Conservation (phyloP, 78 protist genomes). For the Guillardia theta region DNA sequence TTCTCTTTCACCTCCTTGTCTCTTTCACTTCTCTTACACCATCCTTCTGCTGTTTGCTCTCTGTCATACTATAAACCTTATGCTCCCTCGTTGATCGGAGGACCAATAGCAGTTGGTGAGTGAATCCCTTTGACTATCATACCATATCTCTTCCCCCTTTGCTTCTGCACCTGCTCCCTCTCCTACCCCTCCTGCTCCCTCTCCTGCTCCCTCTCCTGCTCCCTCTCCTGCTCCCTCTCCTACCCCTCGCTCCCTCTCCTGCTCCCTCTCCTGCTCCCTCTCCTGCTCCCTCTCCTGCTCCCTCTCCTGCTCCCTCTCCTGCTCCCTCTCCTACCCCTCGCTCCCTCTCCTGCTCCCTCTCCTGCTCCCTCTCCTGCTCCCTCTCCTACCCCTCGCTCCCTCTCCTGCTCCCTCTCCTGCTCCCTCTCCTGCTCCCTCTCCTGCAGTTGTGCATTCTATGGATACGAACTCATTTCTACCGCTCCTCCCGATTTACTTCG, state of each 20-base stretch:
- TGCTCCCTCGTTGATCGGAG: too few species aligned
- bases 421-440: too few species aligned
- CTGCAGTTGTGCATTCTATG: too few species aligned
- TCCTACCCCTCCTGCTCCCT: not conserved
- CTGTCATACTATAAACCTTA: too few species aligned
- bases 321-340: not conserved
- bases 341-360: not conserved
- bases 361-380: not conserved
- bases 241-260: not conserved
- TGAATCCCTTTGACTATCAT: too few species aligned
- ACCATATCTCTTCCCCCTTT: too few species aligned
- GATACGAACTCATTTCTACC: too few species aligned
- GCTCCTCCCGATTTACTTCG: too few species aligned
- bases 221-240: not conserved
- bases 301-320: not conserved
- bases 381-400: not conserved
- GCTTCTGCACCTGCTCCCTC: not conserved
- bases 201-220: not conserved
- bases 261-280: not conserved
- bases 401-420: too few species aligned
- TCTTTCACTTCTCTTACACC: too few species aligned
- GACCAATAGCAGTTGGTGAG: not conserved
- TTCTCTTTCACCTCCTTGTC: too few species aligned
- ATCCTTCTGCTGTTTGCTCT: not conserved
- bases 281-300: not conserved